These are phyloP conservation scores for Stachybotrys chartarum DNA, from an alignment of 2,329 filamentous ascomycete genomes.

Conservation along the genomic window DNA sequence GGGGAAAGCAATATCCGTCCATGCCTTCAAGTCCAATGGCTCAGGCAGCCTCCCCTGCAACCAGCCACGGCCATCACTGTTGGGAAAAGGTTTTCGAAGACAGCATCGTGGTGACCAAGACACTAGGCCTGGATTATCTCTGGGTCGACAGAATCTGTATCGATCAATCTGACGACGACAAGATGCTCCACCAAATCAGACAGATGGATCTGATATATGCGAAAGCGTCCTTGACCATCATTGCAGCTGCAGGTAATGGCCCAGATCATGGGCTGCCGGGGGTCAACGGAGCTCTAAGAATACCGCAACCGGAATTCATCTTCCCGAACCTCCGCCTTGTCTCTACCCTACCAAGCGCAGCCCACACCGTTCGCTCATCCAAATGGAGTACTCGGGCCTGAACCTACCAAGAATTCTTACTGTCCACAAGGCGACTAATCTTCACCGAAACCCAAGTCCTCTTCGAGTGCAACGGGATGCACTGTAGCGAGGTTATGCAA, in stretches of 20 bases:
- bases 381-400: constrained; percentile 7
- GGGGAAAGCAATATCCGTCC: no score
- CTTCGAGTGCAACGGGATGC: not conserved
- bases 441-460: constrained; percentile 12
- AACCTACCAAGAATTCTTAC: constrained; percentile 9
- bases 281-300: not conserved
- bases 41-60: no score
- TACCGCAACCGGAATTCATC: not conserved
- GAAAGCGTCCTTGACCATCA: not conserved
- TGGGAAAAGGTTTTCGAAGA: no score
- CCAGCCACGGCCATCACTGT: no score
- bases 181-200: not conserved
- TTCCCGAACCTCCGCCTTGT: not conserved
- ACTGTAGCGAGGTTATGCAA: not conserved
- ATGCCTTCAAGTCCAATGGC: no score
- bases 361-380: constrained; percentile 2
- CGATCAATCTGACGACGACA: not conserved
- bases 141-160: not conserved
- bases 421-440: constrained; percentile 8
- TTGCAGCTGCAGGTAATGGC: not conserved
- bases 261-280: not conserved
- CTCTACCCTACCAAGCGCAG: not conserved
- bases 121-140: not conserved
- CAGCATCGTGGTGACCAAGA: no score
- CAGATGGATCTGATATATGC: not conserved